Percentiles rank a stretch among this genome's conserved stretches.
These are phyloP conservation scores for Neoboletus magnificus DNA, from an alignment of 768 basidiomycete genomes.

Conservation along the genomic window DNA sequence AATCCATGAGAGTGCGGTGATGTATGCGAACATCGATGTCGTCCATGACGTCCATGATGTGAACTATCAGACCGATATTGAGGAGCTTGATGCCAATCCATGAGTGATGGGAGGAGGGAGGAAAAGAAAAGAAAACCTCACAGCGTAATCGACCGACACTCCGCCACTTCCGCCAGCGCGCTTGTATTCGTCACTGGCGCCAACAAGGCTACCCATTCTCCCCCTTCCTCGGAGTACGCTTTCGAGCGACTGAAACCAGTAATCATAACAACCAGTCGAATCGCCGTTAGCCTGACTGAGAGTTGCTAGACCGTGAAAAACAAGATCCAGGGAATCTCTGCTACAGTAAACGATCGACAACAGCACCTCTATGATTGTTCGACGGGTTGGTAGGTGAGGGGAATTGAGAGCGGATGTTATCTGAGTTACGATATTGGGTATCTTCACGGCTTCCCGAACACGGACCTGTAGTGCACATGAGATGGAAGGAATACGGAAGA, in stretches of 20 bases:
- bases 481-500: not conserved
- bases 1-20: conserved; percentile 85
- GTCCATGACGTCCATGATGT: conserved; percentile 59
- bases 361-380: conserved; percentile 75
- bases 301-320: conserved; percentile 70
- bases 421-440: conserved; percentile 70
- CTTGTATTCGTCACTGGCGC: conserved; percentile 88
- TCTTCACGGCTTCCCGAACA: conserved; percentile 68
- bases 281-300: conserved; percentile 64
- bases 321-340: conserved; percentile 58
- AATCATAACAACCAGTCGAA: conserved; percentile 66
- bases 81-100: conserved; percentile 23
- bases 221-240: conserved; percentile 76
- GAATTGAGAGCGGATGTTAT: conserved; percentile 82
- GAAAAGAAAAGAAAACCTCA: conserved; percentile 37
- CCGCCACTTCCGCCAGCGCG: conserved; percentile 62
- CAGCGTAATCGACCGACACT: conserved; percentile 82
- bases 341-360: conserved; percentile 68
- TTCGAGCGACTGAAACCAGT: conserved; percentile 87
- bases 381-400: conserved; percentile 73
- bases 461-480: conserved; percentile 46
- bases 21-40: conserved; percentile 85
- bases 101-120: conserved; percentile 11
- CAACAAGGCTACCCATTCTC: conserved; percentile 93
- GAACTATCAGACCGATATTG: conserved; percentile 72